phyloP scores from a whole-genome alignment of 108 stramenopile genomes.

The Nitzschia sp. region DNA sequence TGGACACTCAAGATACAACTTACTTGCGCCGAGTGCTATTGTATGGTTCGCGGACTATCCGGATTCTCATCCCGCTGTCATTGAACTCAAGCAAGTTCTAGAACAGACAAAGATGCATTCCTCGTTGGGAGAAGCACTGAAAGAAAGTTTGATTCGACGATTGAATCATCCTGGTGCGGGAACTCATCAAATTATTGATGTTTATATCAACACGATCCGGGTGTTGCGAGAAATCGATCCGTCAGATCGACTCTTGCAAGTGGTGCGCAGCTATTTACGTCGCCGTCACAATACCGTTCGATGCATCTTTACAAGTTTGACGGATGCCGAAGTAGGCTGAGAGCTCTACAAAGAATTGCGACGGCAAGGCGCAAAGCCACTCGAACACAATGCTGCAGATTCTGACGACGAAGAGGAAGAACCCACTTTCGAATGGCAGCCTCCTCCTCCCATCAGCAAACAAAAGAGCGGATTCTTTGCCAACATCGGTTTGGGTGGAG shows the following conservation, averaged over 20 bases:
- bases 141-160: constrained; percentile 60
- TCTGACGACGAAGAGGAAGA: constrained; percentile 74
- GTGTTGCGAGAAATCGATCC: constrained; percentile 84
- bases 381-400: constrained; percentile 71
- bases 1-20: constrained; percentile 56
- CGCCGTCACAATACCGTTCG: constrained; percentile 90
- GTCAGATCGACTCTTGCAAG: constrained; percentile 81
- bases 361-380: constrained; percentile 80
- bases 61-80: constrained; percentile 73
- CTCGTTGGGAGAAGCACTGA: constrained; percentile 49
- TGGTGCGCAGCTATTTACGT: constrained; percentile 85
- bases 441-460: constrained; percentile 72
- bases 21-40: constrained; percentile 59
- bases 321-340: constrained; percentile 85
- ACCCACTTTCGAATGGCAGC: constrained; percentile 74
- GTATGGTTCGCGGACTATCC: constrained; percentile 77
- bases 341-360: constrained; percentile 95
- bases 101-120: constrained; percentile 50
- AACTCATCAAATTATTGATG: constrained; percentile 94
- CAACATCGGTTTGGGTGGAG: constrained; percentile 35
- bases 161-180: constrained; percentile 95
- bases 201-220: constrained; percentile 94
- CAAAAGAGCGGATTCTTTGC: constrained; percentile 51
- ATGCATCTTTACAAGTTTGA: constrained; percentile 95
- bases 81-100: constrained; percentile 64